Evolutionary conservation across 176 grass and related monocot genomes (phyloP).

Genomic region (Musa schizocarpa): DNA sequence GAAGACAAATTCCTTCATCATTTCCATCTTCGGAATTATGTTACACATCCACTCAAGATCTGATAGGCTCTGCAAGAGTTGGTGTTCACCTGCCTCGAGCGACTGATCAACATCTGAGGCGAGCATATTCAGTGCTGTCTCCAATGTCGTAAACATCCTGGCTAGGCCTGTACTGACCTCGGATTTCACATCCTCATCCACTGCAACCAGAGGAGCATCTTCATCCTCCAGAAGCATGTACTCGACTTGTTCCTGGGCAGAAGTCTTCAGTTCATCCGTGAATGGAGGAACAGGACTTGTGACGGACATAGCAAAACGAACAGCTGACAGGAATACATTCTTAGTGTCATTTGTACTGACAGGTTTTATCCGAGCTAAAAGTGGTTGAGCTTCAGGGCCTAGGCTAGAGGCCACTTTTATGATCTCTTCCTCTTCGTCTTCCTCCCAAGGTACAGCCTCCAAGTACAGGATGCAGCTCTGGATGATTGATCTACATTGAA

Average conservation of each 20-base stretch:
- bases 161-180: conserved; percentile 39
- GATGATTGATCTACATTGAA: conserved; percentile 43
- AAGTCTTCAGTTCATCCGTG: conserved; percentile 70
- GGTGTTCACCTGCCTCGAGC: conserved; percentile 53
- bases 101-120: conserved; percentile 37
- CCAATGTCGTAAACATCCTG: conserved; percentile 43
- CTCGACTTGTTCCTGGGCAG: conserved; percentile 92
- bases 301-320: conserved; percentile 52
- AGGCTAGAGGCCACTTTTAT: conserved; percentile 45
- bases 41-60: conserved; percentile 73
- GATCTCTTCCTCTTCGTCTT: conserved; percentile 86
- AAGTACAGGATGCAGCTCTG: conserved; percentile 61
- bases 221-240: conserved; percentile 84
- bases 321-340: conserved; percentile 72
- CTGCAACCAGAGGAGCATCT: conserved; percentile 54
- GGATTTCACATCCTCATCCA: conserved; percentile 77
- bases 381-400: conserved; percentile 34
- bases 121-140: conserved; percentile 40
- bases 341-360: conserved; percentile 46
- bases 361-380: conserved; percentile 62
- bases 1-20: conserved; percentile 74
- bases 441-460: conserved; percentile 76
- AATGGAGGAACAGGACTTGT: conserved; percentile 44
- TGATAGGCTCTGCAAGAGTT: conserved; percentile 44
- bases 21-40: conserved; percentile 60